Evolutionary conservation across 1,284 basidiomycete species (phyloP), one percentile per base, ranked within the genome.

Genomic region (Rhodotorula sp.): DNA sequence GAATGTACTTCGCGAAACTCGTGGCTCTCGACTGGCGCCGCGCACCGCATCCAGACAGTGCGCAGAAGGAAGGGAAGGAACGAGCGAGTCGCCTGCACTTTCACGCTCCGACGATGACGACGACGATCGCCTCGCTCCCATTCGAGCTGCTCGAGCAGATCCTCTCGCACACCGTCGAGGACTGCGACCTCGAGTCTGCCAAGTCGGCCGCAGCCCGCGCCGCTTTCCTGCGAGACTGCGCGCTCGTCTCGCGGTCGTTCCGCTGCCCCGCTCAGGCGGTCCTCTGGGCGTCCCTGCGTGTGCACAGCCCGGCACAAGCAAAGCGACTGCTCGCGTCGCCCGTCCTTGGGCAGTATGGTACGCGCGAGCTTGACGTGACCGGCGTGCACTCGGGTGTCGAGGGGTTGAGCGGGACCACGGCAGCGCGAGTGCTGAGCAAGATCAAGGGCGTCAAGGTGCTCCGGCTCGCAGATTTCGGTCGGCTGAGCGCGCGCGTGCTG

Each of bases 91-190:
- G 34, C 34, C 34, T 34, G 34, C 34, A 34, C 34, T 34, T 34
- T 34, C 34, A 34, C 34, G 34, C 34, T 34, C 34, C 34, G 34
- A 50, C 23, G 14, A 60, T 54, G 50, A n/a, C n/a, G 8, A 66
- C 61, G 4, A 64, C 52, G 10, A 58, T 73, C 54, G 19, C 21
- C 16, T 16, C 21, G 7, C 60, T 73, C 3, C 72, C 72, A 1
- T 70, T 58, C 42, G 72, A 73, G 62, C 54, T 73, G 8, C 21
- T 73, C 45, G 68, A 70, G 62, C 56, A 41, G 4, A 63, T 73
- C n/a, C 53, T 72, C 48, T 54, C 52, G 48, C 23, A 56, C 55
- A 59, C 68, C 9, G 25, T 27, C 46, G 49, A 52, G 27, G 23
- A 34, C 7, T 64, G 41, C 60, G 46, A 59, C 44, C 63, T 65